Base-by-base conservation (phyloP, 2,329 filamentous ascomycete genomes). In the Fusarium sp. region DNA sequence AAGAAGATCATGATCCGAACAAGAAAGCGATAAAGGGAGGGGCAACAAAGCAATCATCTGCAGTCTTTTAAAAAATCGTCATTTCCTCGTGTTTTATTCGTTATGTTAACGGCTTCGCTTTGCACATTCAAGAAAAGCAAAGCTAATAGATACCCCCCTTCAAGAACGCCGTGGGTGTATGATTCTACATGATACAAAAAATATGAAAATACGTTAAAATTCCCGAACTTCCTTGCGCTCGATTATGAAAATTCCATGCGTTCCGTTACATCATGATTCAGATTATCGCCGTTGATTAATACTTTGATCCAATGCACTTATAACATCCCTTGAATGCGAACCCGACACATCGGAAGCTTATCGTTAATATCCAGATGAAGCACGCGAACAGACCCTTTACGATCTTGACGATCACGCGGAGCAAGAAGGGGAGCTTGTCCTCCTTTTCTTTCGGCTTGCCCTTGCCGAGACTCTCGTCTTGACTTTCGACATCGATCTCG, bases 401-500 rank as follows among this genome's bases (percentile, higher is more conserved):
- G 59, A 88, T 69, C 69, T 86, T 86, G 74, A 86, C 81, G 55
- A 84, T 75, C 9, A 81, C 83, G 56, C 85, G 82, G 65, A 84
- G 77, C 56, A 82, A 75, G 66, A 84, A 84, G 1, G 86, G 87
- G 72, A 87, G 71, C 75, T 85, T 84, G 28, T 87, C 83, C 47
- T 82, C 78, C 34, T 80, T 78, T 7, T 82, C 80, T 32, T 78
- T 75, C 13, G 78, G 75, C 69, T 80, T 81, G 55, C 77, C 73
- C 42, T 80, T 82, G 37, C 75, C 75, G 25, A 78, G 63, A 67
- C 81, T 85, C 68, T 83, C 85, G 55, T 82, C 80, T 77, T 90
- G 89, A 74, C 88, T 90, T 78, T 90, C 89, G 7, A 91, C 76
- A 69, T 91, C 89, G 40, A 90, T 79, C 76, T 81, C 89, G 60